phyloP scores from a whole-genome alignment of 202 grass and related monocot genomes.

The Cymbopogon flexuosus region DNA sequence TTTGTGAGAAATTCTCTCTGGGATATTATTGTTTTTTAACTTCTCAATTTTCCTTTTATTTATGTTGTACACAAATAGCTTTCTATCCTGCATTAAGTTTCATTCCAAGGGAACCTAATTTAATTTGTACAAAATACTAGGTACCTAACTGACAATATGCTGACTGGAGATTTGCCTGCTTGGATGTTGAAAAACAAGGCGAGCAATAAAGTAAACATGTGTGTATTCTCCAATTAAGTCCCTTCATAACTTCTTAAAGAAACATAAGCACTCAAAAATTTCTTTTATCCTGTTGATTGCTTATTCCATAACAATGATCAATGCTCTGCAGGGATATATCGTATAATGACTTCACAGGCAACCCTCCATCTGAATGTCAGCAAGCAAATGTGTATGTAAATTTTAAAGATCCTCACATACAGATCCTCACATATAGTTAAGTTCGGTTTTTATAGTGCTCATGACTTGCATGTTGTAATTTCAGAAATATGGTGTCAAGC shows the following conservation, averaged over 20 bases:
- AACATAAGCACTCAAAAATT: not conserved
- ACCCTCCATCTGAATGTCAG: slow-evolving; percentile 57
- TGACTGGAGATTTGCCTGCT: slow-evolving; percentile 76
- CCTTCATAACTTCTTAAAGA: slow-evolving; percentile 17
- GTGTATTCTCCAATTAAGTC: slow-evolving; percentile 25
- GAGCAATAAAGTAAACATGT: slow-evolving; percentile 77
- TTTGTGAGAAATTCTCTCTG: slow-evolving; percentile 51
- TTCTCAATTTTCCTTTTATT: slow-evolving; percentile 9
- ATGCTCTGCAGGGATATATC: slow-evolving; percentile 70
- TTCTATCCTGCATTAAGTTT: slow-evolving; percentile 5
- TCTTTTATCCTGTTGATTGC: slow-evolving; percentile 5
- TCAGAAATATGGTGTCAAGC: slow-evolving; percentile 79
- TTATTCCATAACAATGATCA: slow-evolving; percentile 28
- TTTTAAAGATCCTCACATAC: slow-evolving; percentile 24
- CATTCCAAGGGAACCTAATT: slow-evolving; percentile 2
- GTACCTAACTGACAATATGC: slow-evolving; percentile 81
- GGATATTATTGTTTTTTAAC: slow-evolving; percentile 25
- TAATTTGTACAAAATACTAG: slow-evolving; percentile 33
- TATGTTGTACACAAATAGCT: slow-evolving; percentile 12
- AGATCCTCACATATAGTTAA: slow-evolving; percentile 10
- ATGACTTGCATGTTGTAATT: slow-evolving; percentile 29
- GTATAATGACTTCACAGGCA: slow-evolving; percentile 82
- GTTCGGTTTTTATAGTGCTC: slow-evolving; percentile 14
- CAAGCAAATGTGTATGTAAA: slow-evolving; percentile 67
- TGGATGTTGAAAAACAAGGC: slow-evolving; percentile 93